Base-by-base conservation (phyloP, 257 asterid genomes). In the Solanum peruvianum region DNA sequence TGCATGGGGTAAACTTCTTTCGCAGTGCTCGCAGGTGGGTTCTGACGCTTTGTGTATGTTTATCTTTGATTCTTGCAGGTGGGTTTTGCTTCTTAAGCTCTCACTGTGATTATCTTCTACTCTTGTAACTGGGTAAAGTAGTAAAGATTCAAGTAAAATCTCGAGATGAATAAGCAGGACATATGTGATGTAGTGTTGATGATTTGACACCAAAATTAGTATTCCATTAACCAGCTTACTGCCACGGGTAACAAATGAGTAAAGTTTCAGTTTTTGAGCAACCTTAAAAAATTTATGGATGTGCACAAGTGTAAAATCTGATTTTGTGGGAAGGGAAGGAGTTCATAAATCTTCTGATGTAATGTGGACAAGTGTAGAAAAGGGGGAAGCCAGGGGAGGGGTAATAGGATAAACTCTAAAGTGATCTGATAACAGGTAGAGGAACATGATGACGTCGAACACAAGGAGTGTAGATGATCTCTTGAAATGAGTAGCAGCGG, bases 1-100 rank as follows among this genome's bases (percentile, higher is more conserved):
- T 91, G 95, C 98, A 86, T 96, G 98, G 98, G 98, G 98, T 29
- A 93, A 92, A 90, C 95, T 95, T 84, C 92, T 94, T 66, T 95
- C 98, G 0, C 94, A 92, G 93, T 94, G 89, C 80, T 81, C 98
- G 33, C 91, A 92, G 96, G 98, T 95, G 67, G 76, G 89, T 80
- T 87, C 35, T 76, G 37, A 29, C 69, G 45, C 69, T 47, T 69
- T 31, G 69, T 29, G 23, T 85, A 42, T 41, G 27, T 5, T 27
- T 77, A 78, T 44, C 62, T 9, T 78, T 78, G 78, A 70, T 21
- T 70, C 44, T 70, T 70, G 76, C 91, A 90, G 96, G 98, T 95
- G 67, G 78, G 88, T 83, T 87, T 86, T 64, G 29, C 23, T 33
- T 87, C n/a, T 25, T n/a, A 45, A 69, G 35, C 49, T 49, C 31